These are phyloP conservation scores for Candida mesenterica DNA, from an alignment of 1,139 yeast genomes.

Conservation along the genomic window DNA sequence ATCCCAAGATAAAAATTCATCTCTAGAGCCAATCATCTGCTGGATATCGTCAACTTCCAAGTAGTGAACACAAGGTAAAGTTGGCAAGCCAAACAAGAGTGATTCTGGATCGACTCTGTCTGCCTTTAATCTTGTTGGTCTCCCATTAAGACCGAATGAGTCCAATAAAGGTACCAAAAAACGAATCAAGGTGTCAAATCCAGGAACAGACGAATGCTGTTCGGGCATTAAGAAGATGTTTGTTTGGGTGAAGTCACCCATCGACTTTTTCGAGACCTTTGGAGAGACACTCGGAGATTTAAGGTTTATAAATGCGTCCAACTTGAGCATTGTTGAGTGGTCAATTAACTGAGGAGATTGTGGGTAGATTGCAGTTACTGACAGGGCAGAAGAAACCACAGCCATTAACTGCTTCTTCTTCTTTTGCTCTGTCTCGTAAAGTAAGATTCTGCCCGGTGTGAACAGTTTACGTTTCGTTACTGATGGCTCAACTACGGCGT, in stretches of 20 bases:
- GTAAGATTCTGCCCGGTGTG: constrained; percentile 55
- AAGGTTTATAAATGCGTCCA: constrained; percentile 79
- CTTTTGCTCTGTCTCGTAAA: constrained; percentile 61
- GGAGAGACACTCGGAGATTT: constrained; percentile 39
- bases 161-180: constrained; percentile 84
- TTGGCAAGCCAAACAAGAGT: constrained; percentile 85
- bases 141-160: constrained; percentile 83
- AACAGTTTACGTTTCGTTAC: constrained; percentile 42
- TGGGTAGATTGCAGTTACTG: constrained; percentile 93
- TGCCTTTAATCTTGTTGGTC: constrained; percentile 86
- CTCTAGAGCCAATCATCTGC: constrained; percentile 11
- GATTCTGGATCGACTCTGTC: constrained; percentile 80
- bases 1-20: constrained; percentile 50
- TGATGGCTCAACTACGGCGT: constrained; percentile 83
- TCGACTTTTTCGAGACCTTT: constrained; percentile 40
- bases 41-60: constrained; percentile 41
- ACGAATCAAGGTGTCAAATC: constrained; percentile 88
- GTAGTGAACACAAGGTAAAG: constrained; percentile 84
- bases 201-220: constrained; percentile 88
- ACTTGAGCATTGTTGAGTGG: constrained; percentile 80
- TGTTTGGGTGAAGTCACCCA: constrained; percentile 64
- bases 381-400: constrained; percentile 62
- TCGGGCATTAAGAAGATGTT: constrained; percentile 95
- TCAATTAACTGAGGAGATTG: constrained; percentile 78
- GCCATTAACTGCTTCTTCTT: constrained; percentile 81